These are phyloP conservation scores for Uronychia binucleata DNA, from an alignment of 73 alveolate species.

Conservation along the genomic window DNA sequence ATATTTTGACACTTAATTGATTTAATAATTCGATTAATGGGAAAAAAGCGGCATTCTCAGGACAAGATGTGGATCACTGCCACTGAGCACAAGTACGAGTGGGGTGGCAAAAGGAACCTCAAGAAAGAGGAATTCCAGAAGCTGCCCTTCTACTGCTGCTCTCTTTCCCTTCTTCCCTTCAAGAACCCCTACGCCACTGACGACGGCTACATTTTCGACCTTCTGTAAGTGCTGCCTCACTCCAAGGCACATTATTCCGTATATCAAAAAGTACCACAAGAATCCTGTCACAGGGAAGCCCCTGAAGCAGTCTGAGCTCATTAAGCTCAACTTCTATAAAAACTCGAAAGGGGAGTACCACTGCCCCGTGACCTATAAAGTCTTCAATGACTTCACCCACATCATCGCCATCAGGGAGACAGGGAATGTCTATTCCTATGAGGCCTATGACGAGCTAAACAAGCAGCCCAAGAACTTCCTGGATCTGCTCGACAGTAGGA, in stretches of 20 bases:
- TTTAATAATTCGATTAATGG: slow-evolving; percentile 51
- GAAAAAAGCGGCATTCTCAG: slow-evolving; percentile 82
- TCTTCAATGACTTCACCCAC: slow-evolving; percentile 76
- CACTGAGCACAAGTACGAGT: slow-evolving; percentile 70
- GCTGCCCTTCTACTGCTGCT: slow-evolving; percentile 90
- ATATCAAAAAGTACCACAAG: slow-evolving; percentile 82
- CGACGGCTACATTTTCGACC: slow-evolving; percentile 92
- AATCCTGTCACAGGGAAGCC: slow-evolving; percentile 93
- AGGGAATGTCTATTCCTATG: slow-evolving; percentile 96
- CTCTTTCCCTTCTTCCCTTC: slow-evolving; percentile 81
- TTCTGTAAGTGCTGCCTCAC: slow-evolving; percentile 22
- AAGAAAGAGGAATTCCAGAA: slow-evolving; percentile 54
- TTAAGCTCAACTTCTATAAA: slow-evolving; percentile 83
- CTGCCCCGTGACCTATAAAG: slow-evolving; percentile 97
- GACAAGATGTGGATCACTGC: slow-evolving; percentile 83
- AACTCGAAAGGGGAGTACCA: slow-evolving; percentile 95
- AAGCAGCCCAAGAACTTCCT: slow-evolving; percentile 82
- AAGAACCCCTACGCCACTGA: slow-evolving; percentile 86
- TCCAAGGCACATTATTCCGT: slow-evolving; percentile 82
- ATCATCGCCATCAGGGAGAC: slow-evolving; percentile 92
- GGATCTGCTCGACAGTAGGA: slow-evolving; percentile 77
- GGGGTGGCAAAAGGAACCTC: slow-evolving; percentile 85
- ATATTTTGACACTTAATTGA: not conserved
- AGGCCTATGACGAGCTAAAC: slow-evolving; percentile 88
- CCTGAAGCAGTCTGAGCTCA: slow-evolving; percentile 76